These are phyloP conservation scores for Ganoderma lucidum DNA, from an alignment of 1,284 basidiomycete genomes.

Conservation along the genomic window DNA sequence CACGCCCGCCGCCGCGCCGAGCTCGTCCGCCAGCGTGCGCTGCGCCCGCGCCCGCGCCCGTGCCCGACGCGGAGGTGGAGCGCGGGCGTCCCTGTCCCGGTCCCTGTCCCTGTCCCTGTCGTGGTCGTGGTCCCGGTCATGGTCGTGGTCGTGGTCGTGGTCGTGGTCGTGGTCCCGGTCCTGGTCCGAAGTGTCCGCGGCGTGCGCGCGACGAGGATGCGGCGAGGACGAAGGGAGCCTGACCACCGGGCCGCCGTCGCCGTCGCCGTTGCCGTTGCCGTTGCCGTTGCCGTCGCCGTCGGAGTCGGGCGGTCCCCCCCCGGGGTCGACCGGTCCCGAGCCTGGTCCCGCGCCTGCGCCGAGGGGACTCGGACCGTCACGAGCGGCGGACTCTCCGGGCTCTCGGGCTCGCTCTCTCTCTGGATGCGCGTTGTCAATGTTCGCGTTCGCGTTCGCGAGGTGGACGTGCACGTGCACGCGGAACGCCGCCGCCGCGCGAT, in stretches of 20 bases:
- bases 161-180: no score
- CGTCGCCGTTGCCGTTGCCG: not conserved
- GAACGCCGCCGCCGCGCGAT: not conserved
- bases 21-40: slow-evolving; percentile 14
- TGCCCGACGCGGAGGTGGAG: not conserved
- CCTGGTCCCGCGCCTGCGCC: not conserved
- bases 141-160: no score
- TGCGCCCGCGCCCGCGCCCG: not conserved
- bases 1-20: slow-evolving; percentile 5
- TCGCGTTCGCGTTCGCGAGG: not conserved
- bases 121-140: no score
- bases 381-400: not conserved
- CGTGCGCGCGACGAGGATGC: not conserved
- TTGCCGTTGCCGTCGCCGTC: not conserved
- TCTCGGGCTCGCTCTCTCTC: not conserved
- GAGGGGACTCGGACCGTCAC: not conserved
- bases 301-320: no score
- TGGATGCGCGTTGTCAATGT: no score
- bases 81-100: not conserved
- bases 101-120: no score
- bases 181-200: not conserved
- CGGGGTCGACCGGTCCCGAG: no score
- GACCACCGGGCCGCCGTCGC: not conserved
- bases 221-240: not conserved
- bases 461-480: no score